Evolutionary conservation across 306 rosid genomes (phyloP), one percentile per base, ranked within the genome.

Genomic region (Mimosa pudica): DNA sequence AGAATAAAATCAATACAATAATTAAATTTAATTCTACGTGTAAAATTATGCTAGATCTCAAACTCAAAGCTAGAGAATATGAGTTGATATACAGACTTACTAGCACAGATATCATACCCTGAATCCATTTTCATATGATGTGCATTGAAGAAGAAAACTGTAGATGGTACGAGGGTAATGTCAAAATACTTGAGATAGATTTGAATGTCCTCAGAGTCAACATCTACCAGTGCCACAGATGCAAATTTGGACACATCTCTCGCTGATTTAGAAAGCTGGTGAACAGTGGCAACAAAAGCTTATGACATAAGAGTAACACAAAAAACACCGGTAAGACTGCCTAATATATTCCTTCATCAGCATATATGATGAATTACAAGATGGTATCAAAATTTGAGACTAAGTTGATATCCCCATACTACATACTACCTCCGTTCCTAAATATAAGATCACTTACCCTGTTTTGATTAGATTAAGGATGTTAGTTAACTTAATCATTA

Each of bases 71-170:
- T 47, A 55, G 17, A 24, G 73, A 17, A 76, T 32, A 32, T 54
- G 38, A 45, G 20, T 44, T 45, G 38, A 49, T 30, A 46, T 13
- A 44, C 54, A 13, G 48, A 35, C 35, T n/a, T 45, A 32, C 57
- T 62, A 24, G 55, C 3, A 57, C 63, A 61, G 68, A 62, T 0
- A 54, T 13, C 81, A 74, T 83, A 92, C 96, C 97, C 97, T 5
- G 88, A 88, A 85, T 94, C 98, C 98, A 94, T 92, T 90, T 92
- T 94, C 97, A 92, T 92, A 83, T 94, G 98, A 84, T 92, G 97
- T 16, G 98, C 95, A 86, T 94, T 94, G 92, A 92, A 94, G 89
- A 94, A 92, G 86, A 92, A 94, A 58, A 94, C 71, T 0, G 92
- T 88, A 16, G 97, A 94, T 1, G 98, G 98, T 48, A 90, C 82